These are phyloP conservation scores for Periconia sp. DNA, from an alignment of 2,329 filamentous ascomycete genomes.

Conservation along the genomic window DNA sequence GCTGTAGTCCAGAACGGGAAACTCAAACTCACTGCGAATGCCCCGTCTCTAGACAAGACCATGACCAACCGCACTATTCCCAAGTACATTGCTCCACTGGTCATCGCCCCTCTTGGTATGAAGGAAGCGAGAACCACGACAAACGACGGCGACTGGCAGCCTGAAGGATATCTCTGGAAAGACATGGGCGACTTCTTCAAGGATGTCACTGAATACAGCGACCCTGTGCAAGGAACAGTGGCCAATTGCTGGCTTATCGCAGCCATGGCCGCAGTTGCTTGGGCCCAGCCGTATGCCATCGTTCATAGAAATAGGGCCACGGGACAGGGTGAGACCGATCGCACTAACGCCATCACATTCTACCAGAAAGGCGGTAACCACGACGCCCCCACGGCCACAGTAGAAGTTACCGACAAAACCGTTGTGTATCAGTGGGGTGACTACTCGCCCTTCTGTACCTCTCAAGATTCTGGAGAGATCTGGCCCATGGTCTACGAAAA, in stretches of 20 bases:
- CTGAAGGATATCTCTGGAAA: conserved; percentile 47
- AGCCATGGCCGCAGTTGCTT: conserved; percentile 50
- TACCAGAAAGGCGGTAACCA: conserved; percentile 51
- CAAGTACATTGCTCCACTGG: too few relatives aligned
- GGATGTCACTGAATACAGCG: conserved; percentile 43
- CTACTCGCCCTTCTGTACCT: conserved; percentile 48
- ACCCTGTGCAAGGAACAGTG: conserved; percentile 48
- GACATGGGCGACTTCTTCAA: conserved; percentile 44
- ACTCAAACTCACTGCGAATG: conserved; percentile 42
- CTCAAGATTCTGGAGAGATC: conserved; percentile 46
- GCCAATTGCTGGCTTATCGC: conserved; percentile 50
- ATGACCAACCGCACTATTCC: conserved; percentile 16
- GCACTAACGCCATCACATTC: conserved; percentile 40
- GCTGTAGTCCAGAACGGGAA: conserved; percentile 52
- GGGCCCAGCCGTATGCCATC: conserved; percentile 48
- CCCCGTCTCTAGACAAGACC: neutral
- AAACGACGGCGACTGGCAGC: conserved; percentile 46
- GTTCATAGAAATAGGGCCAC: conserved; percentile 46
- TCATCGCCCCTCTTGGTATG: too few relatives aligned
- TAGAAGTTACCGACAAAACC: conserved; percentile 50
- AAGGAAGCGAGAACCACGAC: too few relatives aligned
- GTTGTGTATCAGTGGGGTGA: conserved; percentile 50
- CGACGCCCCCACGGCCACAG: conserved; percentile 41
- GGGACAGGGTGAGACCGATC: conserved; percentile 19
- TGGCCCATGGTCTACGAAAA: conserved; percentile 54